Conservation (phyloP, 176 grass and related monocot species). For the Eremochloa ophiuroides region DNA sequence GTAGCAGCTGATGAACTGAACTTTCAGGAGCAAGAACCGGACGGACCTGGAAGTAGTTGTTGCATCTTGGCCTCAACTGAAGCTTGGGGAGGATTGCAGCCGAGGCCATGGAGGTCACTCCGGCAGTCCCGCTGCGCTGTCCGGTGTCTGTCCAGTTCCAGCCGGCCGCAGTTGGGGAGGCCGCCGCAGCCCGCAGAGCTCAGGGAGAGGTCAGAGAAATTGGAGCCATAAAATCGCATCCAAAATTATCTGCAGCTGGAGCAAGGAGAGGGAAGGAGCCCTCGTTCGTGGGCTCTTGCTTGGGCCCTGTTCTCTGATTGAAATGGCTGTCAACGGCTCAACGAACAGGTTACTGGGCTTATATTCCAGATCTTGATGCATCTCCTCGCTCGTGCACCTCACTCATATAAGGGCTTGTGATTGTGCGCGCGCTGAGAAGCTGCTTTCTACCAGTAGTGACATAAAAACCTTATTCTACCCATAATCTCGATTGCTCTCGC, state of each 20-base stretch:
- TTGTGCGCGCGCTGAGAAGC: too few species aligned
- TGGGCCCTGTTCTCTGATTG: neutral
- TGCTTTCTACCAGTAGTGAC: too few species aligned
- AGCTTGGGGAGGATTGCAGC: constrained; percentile 27
- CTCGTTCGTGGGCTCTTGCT: neutral
- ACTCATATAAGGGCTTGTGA: neutral
- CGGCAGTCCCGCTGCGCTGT: neutral
- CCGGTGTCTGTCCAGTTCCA: neutral
- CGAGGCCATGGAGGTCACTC: constrained; percentile 38
- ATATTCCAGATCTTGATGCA: neutral
- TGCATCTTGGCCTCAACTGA: neutral
- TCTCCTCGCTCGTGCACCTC: neutral
- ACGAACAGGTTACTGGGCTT: neutral
- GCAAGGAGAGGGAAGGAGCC: neutral
- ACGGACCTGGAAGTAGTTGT: constrained; percentile 16
- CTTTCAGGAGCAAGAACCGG: neutral
- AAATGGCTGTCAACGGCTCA: neutral
- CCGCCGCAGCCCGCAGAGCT: neutral
- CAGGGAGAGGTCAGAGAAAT: neutral
- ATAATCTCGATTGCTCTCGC: too few species aligned
- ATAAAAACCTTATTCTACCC: too few species aligned
- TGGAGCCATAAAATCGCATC: constrained; percentile 30
- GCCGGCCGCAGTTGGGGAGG: neutral
- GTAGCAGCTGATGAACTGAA: neutral
- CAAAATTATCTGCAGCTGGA: constrained; percentile 26